Evolutionary conservation across 345 rosid genomes (phyloP), one percentile per base, ranked within the genome.

Genomic region (Boechera retrofracta): DNA sequence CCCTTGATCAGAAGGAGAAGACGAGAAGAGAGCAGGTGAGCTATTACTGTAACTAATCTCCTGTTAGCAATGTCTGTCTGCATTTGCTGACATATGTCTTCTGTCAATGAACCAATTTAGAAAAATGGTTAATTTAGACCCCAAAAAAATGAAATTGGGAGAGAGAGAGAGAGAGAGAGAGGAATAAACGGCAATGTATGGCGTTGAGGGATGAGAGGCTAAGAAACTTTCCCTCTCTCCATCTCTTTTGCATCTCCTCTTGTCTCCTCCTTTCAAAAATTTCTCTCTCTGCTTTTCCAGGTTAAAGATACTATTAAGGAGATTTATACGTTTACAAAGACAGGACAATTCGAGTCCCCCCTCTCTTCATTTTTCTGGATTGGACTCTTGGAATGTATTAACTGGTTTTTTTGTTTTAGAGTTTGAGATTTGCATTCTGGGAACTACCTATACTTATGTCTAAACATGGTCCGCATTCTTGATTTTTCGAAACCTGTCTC

Each of bases 201-300:
- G 66, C 45, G 65, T 74, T 33, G 52, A 67, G 33, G 6, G 71
- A 74, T 73, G 75, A 74, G 82, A 74, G 82, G 82, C 71, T 45
- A 79, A 67, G 82, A 73, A 68, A 56, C 4, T 53, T 79, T 79
- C 71, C 39, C 69, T 73, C 70, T 4, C 60, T 74, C 79, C 74
- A 67, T 73, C 67, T 73, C 74, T 68, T 73, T 62, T 74, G 74
- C 65, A 33, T 79, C 79, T 79, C 80, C 76, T 71, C 76, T 44
- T 62, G 75, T 61, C 62, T 62, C 57, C 44, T 69, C 67, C 38
- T 39, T 64, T 66, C 16, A 29, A 33, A 47, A 51, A 0, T 2
- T n/a, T 12, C 10, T 70, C 76, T 77, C 72, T 78, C 73, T 78
- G 42, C 63, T 59, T 78, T 60, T 48, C 21, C 26, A 65, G 56